Base-by-base conservation (phyloP, 345 rosid species). In the Pistacia atlantica region DNA sequence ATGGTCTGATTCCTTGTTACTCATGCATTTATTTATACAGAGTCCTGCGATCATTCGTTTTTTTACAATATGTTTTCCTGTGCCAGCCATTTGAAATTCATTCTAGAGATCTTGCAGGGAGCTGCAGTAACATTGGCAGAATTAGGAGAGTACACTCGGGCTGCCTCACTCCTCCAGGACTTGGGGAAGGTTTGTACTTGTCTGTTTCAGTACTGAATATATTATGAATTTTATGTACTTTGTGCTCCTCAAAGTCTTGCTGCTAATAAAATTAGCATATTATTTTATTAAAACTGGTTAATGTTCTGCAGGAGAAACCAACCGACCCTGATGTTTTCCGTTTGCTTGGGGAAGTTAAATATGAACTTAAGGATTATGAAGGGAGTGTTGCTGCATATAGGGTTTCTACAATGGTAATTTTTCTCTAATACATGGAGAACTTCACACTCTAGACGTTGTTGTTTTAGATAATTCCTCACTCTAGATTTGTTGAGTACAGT, bases 331-430 rank as follows among this genome's bases (percentile, higher is more conserved):
- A 92, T 59, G 96, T 91, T 67, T 90, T 87, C 55, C 90, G 91
- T 79, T 90, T 95, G 93, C 93, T 93, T 75, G 99, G 97, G 73
- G 98, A 95, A 83, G 92, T 92, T 68, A 95, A 93, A 83, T 93
- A 82, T 82, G 91, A 89, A 81, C 97, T 95, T 58, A 83, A 86
- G 83, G 97, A 93, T 86, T 95, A 88, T 83, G 96, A 89, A 51
- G 96, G 99, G 69, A 95, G 99, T 84, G 88, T 78, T 71, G 89
- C 89, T 79, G 96, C 99, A 28, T 95, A 89, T 83, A 92, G 63
- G 82, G 81, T 77, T 67, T 87, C 99, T 48, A 79, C 78, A 46
- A 85, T 58, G 98, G 98, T 94, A 74, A 77, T 76, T 22, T 58
- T 78, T 61, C 55, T 67, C 28, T 11, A 8, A 64, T 52, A 48